Base-by-base conservation (phyloP, 805 yeast species). In the Spathaspora passalidarum region DNA sequence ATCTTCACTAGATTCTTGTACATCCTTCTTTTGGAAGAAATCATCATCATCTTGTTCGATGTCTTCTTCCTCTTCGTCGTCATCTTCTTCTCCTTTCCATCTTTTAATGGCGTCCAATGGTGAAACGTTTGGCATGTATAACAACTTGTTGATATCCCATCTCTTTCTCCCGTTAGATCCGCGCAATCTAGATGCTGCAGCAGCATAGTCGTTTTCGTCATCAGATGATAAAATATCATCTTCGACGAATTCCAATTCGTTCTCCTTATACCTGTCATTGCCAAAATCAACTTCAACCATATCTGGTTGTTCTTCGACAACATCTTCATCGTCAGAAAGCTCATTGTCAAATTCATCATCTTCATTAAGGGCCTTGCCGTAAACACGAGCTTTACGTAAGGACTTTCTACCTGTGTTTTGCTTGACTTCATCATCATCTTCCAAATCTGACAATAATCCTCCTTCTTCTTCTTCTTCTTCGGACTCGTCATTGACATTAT, bases 141-240 rank as follows among this genome's bases (percentile, higher is more conserved):
- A 69, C 46, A 92, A 68, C 58, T 86, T 88, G 55, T 84, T 82
- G 50, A 92, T 80, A 62, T 92, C 88, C 91, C 95, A 88, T 73
- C 79, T 56, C 68, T 73, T 59, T 65, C 70, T 48, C 25, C 25
- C 25, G 5, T 13, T 20, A 4, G 77, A 53, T n/a, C 84, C 78
- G 50, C 78, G 72, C 47, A 87, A 69, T 54, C 76, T 82, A 4
- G 80, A 61, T 1, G 96, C 96, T 34, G 86, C 71, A 9, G 56
- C 50, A 42, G 65, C 58, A 68, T 75, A 75, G 26, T 68, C 66
- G 6, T 65, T 62, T 7, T 62, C 71, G 10, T 59, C 70, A 40
- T 69, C 74, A 0, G 79, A 58, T 40, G 73, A 60, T 35, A 79
- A 71, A 17, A 70, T 68, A 2, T 75, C 75, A 54, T 70, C 77